Base-by-base conservation (phyloP, 2,329 filamentous ascomycete species). In the Clarireedia paspali region DNA sequence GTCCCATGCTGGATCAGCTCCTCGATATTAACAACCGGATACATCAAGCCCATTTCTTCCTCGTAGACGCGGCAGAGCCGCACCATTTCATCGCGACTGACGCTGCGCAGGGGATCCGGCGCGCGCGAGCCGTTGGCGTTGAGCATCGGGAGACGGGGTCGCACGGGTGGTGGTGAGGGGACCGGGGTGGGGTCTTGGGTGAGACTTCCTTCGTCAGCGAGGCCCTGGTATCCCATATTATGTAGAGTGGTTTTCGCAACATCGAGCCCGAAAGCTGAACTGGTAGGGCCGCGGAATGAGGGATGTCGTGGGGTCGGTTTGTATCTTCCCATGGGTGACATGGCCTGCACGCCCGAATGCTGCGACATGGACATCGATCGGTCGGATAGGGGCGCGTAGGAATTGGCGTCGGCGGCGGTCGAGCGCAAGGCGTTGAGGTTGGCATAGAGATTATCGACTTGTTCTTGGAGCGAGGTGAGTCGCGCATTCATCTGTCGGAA, bases 11-110 rank as follows among this genome's bases (percentile, higher is more conserved):
- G 75, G 39, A 88, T 83, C 40, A 95, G 75, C 44, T 78, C 78
- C 44, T 87, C 81, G 38, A 95, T 87, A 62, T 89, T 81, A 47
- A 95, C 71, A 4, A 96, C 81, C 0, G 92, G 92, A 69, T 95
- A 96, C 89, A 96, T 95, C 65, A 92, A 81, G 45, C 89, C 89
- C 65, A 95, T 85, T 68, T 96, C 91, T 64, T 96, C 91, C 62
- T 95, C 88, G 67, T 94, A 92, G 0, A 95, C 75, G 14, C 82
- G 78, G 62, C 89, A 89, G 14, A 96, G 73, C 1, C 89, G 82
- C 20, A 92, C 70, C 65, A 94, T 89, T 67, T 96, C 91, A 38
- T 91, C 83, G 65, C 86, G 85, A 53, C 81, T 81, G 49, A 95
- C 81, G 6, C 84, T 78, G 82, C 90, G 91, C 27, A 97, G 80